Percentiles rank a stretch among this genome's conserved stretches.
phyloP scores from a whole-genome alignment of 139 green algal genomes.

The Deuterostichococcus epilithicus region DNA sequence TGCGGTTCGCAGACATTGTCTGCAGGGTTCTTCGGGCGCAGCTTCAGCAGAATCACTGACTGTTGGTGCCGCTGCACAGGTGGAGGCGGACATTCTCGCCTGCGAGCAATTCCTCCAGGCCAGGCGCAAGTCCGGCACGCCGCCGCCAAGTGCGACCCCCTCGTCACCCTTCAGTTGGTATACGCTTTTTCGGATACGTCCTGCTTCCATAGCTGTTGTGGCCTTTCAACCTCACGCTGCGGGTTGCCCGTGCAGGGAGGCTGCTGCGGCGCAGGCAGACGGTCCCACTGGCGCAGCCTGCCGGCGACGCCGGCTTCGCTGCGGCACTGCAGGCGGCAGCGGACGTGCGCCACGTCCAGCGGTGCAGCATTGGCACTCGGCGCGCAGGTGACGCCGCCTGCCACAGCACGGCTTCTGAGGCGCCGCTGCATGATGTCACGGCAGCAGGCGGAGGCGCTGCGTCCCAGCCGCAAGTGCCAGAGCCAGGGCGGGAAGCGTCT shows the following conservation, averaged over 20 bases:
- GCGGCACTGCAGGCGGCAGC: too few species aligned
- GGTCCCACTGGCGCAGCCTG: too few species aligned
- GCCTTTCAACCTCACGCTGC: too few species aligned
- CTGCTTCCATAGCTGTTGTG: too few species aligned
- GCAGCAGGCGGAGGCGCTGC: background rate
- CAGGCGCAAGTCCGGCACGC: background rate
- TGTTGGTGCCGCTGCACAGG: too few species aligned
- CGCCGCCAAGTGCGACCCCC: background rate
- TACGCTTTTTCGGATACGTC: too few species aligned
- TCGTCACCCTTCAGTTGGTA: background rate
- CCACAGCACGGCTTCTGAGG: background rate
- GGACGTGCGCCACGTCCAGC: too few species aligned
- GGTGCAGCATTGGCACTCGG: background rate
- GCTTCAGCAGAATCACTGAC: too few species aligned
- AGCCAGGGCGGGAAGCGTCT: too few species aligned
- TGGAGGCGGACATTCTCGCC: background rate
- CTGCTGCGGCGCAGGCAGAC: background rate
- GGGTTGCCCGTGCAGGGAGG: background rate
- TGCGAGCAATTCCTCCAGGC: background rate
- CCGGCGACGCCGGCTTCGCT: too few species aligned
- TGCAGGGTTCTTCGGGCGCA: background rate
- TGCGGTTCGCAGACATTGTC: background rate
- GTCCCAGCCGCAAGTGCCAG: too few species aligned
- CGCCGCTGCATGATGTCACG: background rate
- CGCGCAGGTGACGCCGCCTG: too few species aligned